Conservation (phyloP, 2,329 filamentous ascomycete species). For the Fusarium liriodendri region DNA sequence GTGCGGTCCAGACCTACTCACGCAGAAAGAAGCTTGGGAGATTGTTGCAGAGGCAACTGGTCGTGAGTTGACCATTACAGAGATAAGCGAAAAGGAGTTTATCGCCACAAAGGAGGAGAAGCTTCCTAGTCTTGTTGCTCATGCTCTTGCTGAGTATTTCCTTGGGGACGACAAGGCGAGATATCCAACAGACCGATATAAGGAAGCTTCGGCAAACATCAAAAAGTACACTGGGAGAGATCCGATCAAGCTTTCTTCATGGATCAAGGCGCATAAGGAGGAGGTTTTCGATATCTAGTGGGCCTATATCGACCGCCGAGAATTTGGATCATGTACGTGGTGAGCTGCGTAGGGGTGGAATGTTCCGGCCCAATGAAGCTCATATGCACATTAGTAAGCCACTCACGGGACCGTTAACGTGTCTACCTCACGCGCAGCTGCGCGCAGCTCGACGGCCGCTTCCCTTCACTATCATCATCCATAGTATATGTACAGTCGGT, state of each 20-base stretch:
- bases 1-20: conserved; percentile 14
- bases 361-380: no score
- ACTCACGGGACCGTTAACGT: no score
- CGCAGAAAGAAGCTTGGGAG: conserved; percentile 5
- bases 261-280: conserved; percentile 9
- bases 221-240: conserved; percentile 16
- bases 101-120: neutral
- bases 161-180: neutral
- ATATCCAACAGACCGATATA: neutral
- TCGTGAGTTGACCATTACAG: neutral
- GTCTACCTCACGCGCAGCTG: no score
- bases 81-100: neutral
- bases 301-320: neutral
- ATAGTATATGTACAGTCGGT: neutral
- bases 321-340: no score
- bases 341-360: no score
- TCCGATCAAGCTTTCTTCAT: conserved; percentile 1
- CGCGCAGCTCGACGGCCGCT: no score
- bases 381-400: no score
- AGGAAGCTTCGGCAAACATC: conserved; percentile 4
- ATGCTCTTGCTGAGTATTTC: neutral
- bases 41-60: neutral
- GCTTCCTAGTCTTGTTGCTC: neutral
- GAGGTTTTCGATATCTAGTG: neutral
- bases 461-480: neutral